Base-by-base conservation (phyloP, 371 early-diverging fungal genomes). In the Rhizopus stolonifer region DNA sequence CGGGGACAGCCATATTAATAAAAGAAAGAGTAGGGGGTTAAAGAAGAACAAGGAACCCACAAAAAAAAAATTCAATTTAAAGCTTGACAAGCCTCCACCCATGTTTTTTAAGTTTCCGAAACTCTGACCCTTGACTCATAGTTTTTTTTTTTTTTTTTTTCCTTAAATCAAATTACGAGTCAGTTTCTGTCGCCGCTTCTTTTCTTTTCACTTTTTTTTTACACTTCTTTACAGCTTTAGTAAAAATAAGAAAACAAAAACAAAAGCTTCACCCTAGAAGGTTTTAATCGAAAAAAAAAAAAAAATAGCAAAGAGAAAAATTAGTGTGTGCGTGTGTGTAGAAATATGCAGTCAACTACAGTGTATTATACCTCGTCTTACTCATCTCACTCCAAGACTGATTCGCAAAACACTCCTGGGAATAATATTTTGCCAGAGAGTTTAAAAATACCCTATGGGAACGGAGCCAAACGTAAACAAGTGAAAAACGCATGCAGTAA, bases 131-230 rank as follows among this genome's bases (percentile, higher is more conserved):
- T 29, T 29, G 31, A 29, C 31, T 29, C 31, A 29, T 29, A 29
- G 10, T 7, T 7, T 7, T 7, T 7, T 29, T 29, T 29, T 29
- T 29, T 29, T 29, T 29, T 29, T 10, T 29, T n/a, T n/a, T n/a
- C n/a, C n/a, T n/a, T n/a, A 21, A 33, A 21, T 8, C 9, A 31
- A 47, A 49, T 55, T 61, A 15, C 17, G 46, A 47, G 45, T 49
- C 56, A 56, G 56, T 56, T 61, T 61, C 32, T 56, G 55, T 52
- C 61, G 56, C 45, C 61, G 61, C 61, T 46, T 52, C 42, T 33
- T 49, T 40, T 54, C 45, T 50, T 45, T 50, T 25, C 36, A n/a
- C 18, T 18, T 23, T 19, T 23, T 17, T 33, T 13, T 33, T 18
- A 17, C n/a, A 9, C 34, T 19, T 21, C 6, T 6, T 33, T 43